A percentile compares a stretch with the other conserved stretches of the same genome.
Evolutionary conservation across 164 flowering plant genomes (phyloP).

Genomic region (Aristolochia fimbriata): DNA sequence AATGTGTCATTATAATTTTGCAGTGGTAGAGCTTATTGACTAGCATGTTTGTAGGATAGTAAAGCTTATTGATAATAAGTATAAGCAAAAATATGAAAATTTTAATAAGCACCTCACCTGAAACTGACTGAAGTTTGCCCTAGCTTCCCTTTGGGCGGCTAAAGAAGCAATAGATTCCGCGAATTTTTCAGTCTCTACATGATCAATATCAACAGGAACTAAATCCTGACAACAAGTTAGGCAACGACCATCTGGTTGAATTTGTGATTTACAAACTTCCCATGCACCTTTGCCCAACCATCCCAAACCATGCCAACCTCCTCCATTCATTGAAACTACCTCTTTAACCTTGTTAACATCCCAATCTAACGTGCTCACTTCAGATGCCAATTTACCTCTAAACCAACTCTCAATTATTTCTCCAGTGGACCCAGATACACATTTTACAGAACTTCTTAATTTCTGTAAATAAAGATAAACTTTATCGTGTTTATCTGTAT

Average conservation of each 20-base stretch:
- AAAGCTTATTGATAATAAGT: neutral
- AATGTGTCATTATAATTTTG: too few species aligned
- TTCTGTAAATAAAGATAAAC: slow-evolving; percentile 77
- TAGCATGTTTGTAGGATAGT: neutral
- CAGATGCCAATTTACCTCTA: slow-evolving; percentile 24
- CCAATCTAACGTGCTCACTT: slow-evolving; percentile 23
- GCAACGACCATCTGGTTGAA: slow-evolving; percentile 41
- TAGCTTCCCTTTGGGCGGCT: slow-evolving; percentile 66
- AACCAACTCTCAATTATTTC: slow-evolving; percentile 65
- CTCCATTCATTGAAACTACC: slow-evolving; percentile 52
- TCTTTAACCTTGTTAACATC: slow-evolving; percentile 32
- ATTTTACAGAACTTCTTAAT: slow-evolving; percentile 44
- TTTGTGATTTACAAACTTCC: slow-evolving; percentile 33
- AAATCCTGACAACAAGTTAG: slow-evolving; percentile 40
- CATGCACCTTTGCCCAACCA: slow-evolving; percentile 81
- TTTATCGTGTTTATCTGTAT: slow-evolving; percentile 31
- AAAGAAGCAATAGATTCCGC: slow-evolving; percentile 54
- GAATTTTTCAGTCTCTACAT: slow-evolving; percentile 62
- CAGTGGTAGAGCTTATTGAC: too few species aligned
- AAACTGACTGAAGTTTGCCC: slow-evolving; percentile 51
- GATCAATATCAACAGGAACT: slow-evolving; percentile 68
- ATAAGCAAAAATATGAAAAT: neutral
- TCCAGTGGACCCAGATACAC: slow-evolving; percentile 38
- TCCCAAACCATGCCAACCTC: slow-evolving; percentile 93
- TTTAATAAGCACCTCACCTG: slow-evolving; percentile 31